These are phyloP conservation scores for Ogataea minuta DNA, from an alignment of 805 yeast species.

Conservation along the genomic window DNA sequence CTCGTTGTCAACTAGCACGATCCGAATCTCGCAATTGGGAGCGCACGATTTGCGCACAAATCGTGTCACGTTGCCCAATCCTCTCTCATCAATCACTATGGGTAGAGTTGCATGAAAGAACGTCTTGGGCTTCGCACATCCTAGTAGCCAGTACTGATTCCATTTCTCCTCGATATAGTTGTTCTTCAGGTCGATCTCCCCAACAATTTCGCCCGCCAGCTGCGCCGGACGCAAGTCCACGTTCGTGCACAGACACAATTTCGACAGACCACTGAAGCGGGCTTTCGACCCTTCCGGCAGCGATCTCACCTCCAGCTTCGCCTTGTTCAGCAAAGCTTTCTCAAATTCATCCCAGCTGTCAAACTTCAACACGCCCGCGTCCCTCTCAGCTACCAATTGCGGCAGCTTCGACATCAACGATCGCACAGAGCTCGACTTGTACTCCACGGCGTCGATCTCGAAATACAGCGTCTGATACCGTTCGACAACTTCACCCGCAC, in stretches of 20 bases:
- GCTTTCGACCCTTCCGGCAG: conserved; percentile 57
- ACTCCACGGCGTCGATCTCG: conserved; percentile 45
- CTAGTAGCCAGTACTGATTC: conserved; percentile 78
- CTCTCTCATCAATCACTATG: conserved; percentile 75
- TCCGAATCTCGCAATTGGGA: conserved; percentile 68
- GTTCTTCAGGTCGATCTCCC: conserved; percentile 66
- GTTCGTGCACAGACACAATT: conserved; percentile 56
- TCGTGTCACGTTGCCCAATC: conserved; percentile 70
- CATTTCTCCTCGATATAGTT: conserved; percentile 61
- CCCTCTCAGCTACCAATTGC: conserved; percentile 20
- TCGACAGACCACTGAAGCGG: conserved; percentile 67
- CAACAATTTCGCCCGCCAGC: conserved; percentile 60
- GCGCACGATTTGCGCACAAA: conserved; percentile 74
- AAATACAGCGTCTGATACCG: conserved; percentile 53
- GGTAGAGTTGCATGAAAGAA: conserved; percentile 57
- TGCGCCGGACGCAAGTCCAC: conserved; percentile 44
- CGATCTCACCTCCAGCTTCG: conserved; percentile 43
- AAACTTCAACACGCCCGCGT: conserved; percentile 20
- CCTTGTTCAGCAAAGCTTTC: conserved; percentile 6
- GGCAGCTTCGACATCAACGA: conserved; percentile 30
- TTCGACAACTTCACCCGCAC: conserved; percentile 43
- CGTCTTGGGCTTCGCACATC: conserved; percentile 61
- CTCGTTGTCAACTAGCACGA: conserved; percentile 40
- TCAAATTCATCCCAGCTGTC: conserved; percentile 28
- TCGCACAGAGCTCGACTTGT: conserved; percentile 37